phyloP scores from a whole-genome alignment of 495 filamentous ascomycete genomes.

The Penicillium longicatenatum region DNA sequence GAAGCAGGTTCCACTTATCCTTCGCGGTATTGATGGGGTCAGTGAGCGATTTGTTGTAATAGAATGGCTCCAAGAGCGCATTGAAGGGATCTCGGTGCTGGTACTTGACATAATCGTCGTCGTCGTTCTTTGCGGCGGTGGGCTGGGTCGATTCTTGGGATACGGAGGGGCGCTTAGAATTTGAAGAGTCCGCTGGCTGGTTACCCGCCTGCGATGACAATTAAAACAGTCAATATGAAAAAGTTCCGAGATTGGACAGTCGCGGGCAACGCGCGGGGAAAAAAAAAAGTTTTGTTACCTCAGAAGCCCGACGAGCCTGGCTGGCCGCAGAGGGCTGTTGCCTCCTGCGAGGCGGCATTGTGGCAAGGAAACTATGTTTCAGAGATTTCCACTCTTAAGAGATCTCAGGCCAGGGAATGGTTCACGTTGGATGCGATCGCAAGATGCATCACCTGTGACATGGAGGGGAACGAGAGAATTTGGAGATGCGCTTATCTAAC shows the following conservation, averaged over 20 bases:
- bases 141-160: slow-evolving; percentile 17
- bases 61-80: slow-evolving; percentile 90
- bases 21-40: slow-evolving; percentile 91
- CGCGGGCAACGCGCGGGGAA: not conserved
- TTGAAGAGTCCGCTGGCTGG: slow-evolving; percentile 13
- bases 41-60: slow-evolving; percentile 89
- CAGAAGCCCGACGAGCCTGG: slow-evolving; percentile 25
- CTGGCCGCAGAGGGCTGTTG: slow-evolving; percentile 29
- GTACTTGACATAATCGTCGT: slow-evolving; percentile 26
- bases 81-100: slow-evolving; percentile 63
- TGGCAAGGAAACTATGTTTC: slow-evolving; percentile 10
- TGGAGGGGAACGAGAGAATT: slow-evolving; percentile 33
- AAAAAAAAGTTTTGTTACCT: slow-evolving; percentile 40
- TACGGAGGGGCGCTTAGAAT: slow-evolving; percentile 21
- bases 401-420: slow-evolving; percentile 17
- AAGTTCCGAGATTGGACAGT: not conserved
- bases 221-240: not conserved
- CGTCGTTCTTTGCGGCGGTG: slow-evolving; percentile 1
- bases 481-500: slow-evolving; percentile 33
- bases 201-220: slow-evolving; percentile 4
- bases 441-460: slow-evolving; percentile 9
- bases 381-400: not conserved
- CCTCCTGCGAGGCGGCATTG: slow-evolving; percentile 37
- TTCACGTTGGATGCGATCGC: slow-evolving; percentile 4
- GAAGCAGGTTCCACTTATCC: slow-evolving; percentile 96